phyloP scores from a whole-genome alignment of 2,329 filamentous ascomycete genomes.

The Scortechinia acanthostroma region DNA sequence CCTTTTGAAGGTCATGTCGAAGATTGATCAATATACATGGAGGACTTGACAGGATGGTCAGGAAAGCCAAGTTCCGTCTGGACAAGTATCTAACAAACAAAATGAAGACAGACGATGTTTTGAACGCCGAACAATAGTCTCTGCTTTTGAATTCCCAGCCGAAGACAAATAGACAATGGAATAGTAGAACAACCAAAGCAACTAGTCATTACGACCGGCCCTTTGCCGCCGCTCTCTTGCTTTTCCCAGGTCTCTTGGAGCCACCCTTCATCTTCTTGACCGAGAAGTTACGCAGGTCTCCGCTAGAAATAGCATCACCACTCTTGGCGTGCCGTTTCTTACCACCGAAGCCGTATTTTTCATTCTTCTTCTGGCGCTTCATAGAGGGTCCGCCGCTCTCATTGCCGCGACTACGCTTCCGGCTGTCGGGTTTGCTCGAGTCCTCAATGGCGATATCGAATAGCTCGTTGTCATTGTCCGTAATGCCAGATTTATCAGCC shows the following conservation, averaged over 20 bases:
- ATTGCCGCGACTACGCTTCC: slow-evolving; percentile 29
- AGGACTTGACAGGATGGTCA: too few relatives aligned
- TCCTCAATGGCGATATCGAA: slow-evolving; percentile 84
- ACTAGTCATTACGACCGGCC: neutral
- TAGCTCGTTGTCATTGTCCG: slow-evolving; percentile 73
- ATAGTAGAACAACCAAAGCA: neutral
- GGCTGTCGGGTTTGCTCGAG: slow-evolving; percentile 29
- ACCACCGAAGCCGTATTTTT: slow-evolving; percentile 90
- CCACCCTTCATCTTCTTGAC: slow-evolving; percentile 73
- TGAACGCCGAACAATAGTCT: too few relatives aligned
- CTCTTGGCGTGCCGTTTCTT: slow-evolving; percentile 92
- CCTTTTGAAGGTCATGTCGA: too few relatives aligned
- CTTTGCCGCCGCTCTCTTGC: slow-evolving; percentile 4
- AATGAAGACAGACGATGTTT: too few relatives aligned
- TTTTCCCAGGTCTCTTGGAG: slow-evolving; percentile 6
- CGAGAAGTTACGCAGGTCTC: slow-evolving; percentile 75
- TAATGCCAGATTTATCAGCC: slow-evolving; percentile 50
- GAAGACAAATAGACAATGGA: too few relatives aligned
- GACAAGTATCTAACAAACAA: too few relatives aligned
- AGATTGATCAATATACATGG: too few relatives aligned
- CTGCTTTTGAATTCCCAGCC: too few relatives aligned
- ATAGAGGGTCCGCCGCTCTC: slow-evolving; percentile 33
- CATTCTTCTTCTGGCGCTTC: slow-evolving; percentile 89
- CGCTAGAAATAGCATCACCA: slow-evolving; percentile 75
- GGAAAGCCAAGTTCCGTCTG: too few relatives aligned